These are phyloP conservation scores for Naumovozyma baii DNA, from an alignment of 805 yeast genomes.

Conservation along the genomic window DNA sequence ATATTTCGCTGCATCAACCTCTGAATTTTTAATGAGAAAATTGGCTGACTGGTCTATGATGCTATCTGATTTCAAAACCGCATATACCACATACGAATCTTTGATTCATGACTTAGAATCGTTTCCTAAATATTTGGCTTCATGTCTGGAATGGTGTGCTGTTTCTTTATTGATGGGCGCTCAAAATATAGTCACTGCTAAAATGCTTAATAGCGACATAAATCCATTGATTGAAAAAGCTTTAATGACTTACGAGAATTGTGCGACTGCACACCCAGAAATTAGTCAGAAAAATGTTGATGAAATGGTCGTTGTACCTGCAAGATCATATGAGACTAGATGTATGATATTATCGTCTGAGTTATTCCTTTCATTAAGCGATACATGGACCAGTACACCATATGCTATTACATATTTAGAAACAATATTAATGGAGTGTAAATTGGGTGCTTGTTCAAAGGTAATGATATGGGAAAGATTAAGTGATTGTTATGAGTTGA, in stretches of 20 bases:
- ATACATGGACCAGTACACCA: constrained; percentile 36
- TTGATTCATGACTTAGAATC: constrained; percentile 66
- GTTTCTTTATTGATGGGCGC: constrained; percentile 56
- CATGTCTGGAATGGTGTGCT: constrained; percentile 83
- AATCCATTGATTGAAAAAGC: constrained; percentile 32
- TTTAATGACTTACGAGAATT: constrained; percentile 28
- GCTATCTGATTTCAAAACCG: constrained; percentile 78
- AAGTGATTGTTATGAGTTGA: constrained; percentile 40
- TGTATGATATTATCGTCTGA: constrained; percentile 62
- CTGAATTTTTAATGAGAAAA: constrained; percentile 68
- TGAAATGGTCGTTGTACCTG: constrained; percentile 5
- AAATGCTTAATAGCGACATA: constrained; percentile 36
- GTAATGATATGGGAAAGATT: constrained; percentile 46
- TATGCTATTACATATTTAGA: constrained; percentile 36
- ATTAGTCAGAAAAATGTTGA: constrained; percentile 38
- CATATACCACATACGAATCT: constrained; percentile 74
- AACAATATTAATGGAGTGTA: constrained; percentile 39
- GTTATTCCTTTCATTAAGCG: constrained; percentile 40
- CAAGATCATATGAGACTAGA: constrained; percentile 55
- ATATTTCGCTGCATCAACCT: constrained; percentile 49
- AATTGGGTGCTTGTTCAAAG: constrained; percentile 37
- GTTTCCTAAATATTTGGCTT: constrained; percentile 43
- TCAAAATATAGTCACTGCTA: constrained; percentile 33
- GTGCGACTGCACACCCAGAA: constrained; percentile 32
- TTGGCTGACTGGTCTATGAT: constrained; percentile 90